phyloP scores from a whole-genome alignment of 306 rosid species.

The Acacia acuminata region DNA sequence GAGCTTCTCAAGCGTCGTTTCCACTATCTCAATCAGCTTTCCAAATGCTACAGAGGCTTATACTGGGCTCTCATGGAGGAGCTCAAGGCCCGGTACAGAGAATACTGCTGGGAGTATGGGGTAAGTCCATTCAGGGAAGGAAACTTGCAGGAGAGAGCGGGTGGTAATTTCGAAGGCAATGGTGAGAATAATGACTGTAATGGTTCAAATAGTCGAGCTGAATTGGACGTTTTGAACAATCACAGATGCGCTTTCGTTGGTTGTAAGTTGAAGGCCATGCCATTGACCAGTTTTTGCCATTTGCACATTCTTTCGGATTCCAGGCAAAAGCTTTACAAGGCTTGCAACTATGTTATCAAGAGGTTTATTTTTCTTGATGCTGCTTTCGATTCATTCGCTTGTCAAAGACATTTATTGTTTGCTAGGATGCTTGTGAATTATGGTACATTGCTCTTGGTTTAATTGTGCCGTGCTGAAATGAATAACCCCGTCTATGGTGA shows the following conservation, averaged over 20 bases:
- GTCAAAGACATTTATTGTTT: not conserved
- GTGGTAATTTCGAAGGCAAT: conserved; percentile 13
- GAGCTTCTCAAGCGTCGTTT: conserved; percentile 40
- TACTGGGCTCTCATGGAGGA: conserved; percentile 40
- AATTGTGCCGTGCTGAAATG: not conserved
- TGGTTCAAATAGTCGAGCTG: not conserved
- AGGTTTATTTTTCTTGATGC: conserved; percentile 33
- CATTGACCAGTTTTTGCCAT: conserved; percentile 64
- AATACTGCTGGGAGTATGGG: conserved; percentile 32
- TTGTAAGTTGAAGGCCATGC: conserved; percentile 69
- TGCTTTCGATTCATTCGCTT: not conserved
- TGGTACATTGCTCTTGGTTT: not conserved
- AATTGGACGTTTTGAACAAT: conserved; percentile 4
- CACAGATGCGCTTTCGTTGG: conserved; percentile 47
- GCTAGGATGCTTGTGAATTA: not conserved
- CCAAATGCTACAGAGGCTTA: conserved; percentile 35
- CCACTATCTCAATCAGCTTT: conserved; percentile 22
- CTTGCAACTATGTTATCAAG: conserved; percentile 57
- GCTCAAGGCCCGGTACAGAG: conserved; percentile 23
- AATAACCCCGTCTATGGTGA: not conserved
- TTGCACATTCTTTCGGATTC: conserved; percentile 66
- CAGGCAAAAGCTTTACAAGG: conserved; percentile 67
- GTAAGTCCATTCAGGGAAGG: conserved; percentile 23
- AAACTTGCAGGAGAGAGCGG: not conserved
- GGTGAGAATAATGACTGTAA: not conserved